A percentile compares a stretch with the other conserved stretches of the same genome.
phyloP scores from a whole-genome alignment of 805 yeast genomes.

The Candida fluviatilis region DNA sequence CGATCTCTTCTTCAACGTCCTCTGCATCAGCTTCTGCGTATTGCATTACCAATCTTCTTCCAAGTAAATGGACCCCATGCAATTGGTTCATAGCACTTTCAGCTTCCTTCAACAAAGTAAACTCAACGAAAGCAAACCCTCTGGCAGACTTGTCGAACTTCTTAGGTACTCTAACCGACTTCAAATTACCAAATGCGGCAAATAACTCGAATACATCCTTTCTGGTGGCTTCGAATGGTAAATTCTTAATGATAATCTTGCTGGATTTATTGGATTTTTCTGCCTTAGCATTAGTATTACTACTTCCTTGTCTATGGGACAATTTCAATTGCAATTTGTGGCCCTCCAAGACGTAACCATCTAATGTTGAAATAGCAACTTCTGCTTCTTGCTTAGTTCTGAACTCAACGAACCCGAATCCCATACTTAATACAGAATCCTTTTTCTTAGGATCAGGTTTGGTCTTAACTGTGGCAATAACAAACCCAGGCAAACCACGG shows the following conservation, averaged over 20 bases:
- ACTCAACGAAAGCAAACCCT: constrained; percentile 98
- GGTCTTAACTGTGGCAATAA: constrained; percentile 75
- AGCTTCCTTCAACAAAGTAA: constrained; percentile 79
- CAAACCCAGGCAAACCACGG: constrained; percentile 72
- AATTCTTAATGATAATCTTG: constrained; percentile 90
- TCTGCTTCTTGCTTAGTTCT: constrained; percentile 73
- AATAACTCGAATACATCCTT: constrained; percentile 90
- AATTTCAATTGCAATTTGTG: constrained; percentile 86
- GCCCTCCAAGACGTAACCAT: constrained; percentile 79
- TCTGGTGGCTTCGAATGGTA: constrained; percentile 94
- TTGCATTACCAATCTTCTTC: constrained; percentile 91
- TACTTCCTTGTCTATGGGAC: constrained; percentile 67
- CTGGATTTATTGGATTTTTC: constrained; percentile 36
- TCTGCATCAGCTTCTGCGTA: constrained; percentile 80
- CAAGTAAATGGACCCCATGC: constrained; percentile 93
- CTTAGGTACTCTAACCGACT: constrained; percentile 93
- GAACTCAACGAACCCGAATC: constrained; percentile 95
- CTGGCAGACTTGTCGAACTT: constrained; percentile 93
- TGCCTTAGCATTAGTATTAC: constrained; percentile 17
- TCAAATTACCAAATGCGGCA: constrained; percentile 90
- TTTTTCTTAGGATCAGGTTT: constrained; percentile 80
- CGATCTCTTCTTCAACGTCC: constrained; percentile 87
- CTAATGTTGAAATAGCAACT: constrained; percentile 66
- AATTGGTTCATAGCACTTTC: constrained; percentile 90
- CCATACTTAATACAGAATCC: constrained; percentile 81